Base-by-base conservation (phyloP, 768 basidiomycete species). In the Russula virescens region DNA sequence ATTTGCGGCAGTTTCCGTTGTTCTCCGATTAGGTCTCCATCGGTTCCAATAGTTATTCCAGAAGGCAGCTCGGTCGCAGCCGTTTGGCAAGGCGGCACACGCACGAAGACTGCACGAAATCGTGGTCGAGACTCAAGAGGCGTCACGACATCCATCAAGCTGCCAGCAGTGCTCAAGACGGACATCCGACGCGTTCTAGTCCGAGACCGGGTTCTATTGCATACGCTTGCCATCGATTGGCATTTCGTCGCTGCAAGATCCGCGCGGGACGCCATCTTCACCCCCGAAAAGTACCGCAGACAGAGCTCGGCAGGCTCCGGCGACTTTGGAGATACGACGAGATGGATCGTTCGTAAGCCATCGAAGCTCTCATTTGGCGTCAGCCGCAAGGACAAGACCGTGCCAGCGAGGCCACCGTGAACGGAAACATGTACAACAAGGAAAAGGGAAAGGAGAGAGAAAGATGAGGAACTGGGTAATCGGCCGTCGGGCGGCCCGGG, bases 181-280 rank as follows among this genome's bases (percentile, higher is more conserved):
- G 96, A 98, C 74, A 88, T 99, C 66, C 80, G 82, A 52, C 82
- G 83, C 14, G 95, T 97, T 1, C 81, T 98, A 43, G 91, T 95
- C 69, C 84, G 95, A 87, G 75, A 79, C 85, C 61, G 96, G 96
- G 2, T 98, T 93, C 72, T 95, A 99, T 73, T 99, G 97, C 76
- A 90, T 96, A 25, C 94, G 98, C 72, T 75, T 91, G 34, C 96
- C 96, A 0, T 94, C 92, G n/a, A 98, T 98, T 73, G 94, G 97
- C 71, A 75, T 98, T 10, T 80, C 88, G 4, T 88, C 91, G 18
- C 80, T 96, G n/a, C 81, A 84, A 11, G 73, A 68, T 19, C 58
- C 66, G 19, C 60, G 23, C 0, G n/a, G 14, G 23, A 47, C 64
- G 23, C 35, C 71, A 65, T 66, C 68, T 26, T 62, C 76, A 74